These are phyloP conservation scores for Aspergillus baeticus DNA, from an alignment of 495 filamentous ascomycete species.

Conservation along the genomic window DNA sequence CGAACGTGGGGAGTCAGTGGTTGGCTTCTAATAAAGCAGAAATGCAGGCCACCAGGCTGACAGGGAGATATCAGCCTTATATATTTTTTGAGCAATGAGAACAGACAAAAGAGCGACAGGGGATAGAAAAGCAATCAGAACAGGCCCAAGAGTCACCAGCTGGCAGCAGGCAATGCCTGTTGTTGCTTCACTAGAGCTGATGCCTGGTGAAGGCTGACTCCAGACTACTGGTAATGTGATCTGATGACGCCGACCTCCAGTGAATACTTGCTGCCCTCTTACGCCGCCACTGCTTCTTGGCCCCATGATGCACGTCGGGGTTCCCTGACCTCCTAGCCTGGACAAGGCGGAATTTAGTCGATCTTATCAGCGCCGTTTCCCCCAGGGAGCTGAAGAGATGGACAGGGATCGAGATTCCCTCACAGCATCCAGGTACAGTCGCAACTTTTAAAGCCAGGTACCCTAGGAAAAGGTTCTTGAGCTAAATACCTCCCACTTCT, in stretches of 20 bases:
- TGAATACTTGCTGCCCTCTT: not conserved
- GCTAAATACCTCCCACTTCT: not conserved
- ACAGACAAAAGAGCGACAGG: not conserved
- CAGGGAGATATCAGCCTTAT: not conserved
- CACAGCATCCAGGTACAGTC: not conserved
- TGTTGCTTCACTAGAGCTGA: not conserved
- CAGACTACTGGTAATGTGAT: not conserved
- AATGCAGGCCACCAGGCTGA: not conserved
- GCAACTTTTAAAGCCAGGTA: not conserved
- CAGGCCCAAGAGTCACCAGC: not conserved
- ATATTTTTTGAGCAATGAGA: not conserved
- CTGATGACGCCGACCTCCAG: not conserved
- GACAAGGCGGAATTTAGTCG: not conserved
- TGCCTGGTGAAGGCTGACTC: slow-evolving; percentile 1
- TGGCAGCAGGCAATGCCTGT: not conserved
- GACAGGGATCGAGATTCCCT: not conserved
- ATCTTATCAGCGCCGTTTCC: not conserved
- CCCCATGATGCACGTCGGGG: slow-evolving; percentile 7
- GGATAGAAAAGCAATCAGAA: not conserved
- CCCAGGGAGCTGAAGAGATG: not conserved
- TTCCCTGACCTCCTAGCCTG: not conserved
- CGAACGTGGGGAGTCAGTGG: not conserved
- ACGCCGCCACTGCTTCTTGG: not conserved
- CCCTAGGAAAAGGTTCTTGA: too few species aligned
- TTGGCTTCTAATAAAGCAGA: not conserved